These are phyloP conservation scores for Xylaria polymorpha DNA, from an alignment of 2,329 filamentous ascomycete genomes.

Conservation along the genomic window DNA sequence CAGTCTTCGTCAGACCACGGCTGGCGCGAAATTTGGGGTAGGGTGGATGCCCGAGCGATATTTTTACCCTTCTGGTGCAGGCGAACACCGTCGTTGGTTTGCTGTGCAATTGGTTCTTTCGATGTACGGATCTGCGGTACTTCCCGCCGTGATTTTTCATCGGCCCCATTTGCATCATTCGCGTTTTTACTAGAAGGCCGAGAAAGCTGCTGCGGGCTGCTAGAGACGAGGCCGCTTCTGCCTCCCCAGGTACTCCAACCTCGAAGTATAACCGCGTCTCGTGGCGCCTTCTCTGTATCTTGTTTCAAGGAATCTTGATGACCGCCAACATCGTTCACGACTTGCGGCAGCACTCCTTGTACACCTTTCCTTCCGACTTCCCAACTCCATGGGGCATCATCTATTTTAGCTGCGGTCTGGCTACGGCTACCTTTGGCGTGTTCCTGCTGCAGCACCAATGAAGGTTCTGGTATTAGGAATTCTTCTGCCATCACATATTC, in stretches of 20 bases:
- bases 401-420: neutral
- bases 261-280: neutral
- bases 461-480: neutral
- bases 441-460: neutral
- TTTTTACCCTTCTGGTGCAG: neutral
- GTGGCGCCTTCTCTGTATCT: neutral
- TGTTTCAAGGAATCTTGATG: neutral
- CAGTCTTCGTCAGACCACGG: conserved; percentile 6
- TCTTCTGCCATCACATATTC: conserved; percentile 8
- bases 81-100: neutral
- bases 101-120: neutral
- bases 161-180: neutral
- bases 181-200: neutral
- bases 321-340: neutral
- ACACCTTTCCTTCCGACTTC: neutral
- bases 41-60: conserved; percentile 1
- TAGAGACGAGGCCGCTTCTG: neutral
- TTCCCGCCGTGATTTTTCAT: neutral
- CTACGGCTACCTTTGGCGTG: neutral
- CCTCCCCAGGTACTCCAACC: neutral
- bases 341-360: neutral
- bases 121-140: neutral
- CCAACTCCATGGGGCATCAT: too few species aligned
- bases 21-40: conserved; percentile 4
- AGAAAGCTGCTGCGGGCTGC: conserved; percentile 9